These are phyloP conservation scores for Paulownia fortunei DNA, from an alignment of 257 asterid genomes.

Conservation along the genomic window DNA sequence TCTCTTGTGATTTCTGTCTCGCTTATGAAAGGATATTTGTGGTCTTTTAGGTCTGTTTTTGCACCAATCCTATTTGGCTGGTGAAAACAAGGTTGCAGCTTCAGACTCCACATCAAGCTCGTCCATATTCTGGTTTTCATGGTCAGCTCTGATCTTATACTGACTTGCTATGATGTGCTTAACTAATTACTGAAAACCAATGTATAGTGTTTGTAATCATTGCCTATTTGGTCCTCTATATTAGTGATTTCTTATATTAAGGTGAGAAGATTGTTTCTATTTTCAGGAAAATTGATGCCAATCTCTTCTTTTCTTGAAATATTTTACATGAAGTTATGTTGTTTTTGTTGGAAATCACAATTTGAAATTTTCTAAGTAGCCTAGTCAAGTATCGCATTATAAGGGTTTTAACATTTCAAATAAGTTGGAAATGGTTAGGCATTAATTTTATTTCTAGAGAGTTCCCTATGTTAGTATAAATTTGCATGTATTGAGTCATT, in stretches of 20 bases:
- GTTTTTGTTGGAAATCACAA: not conserved
- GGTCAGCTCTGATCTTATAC: conserved; percentile 56
- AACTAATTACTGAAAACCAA: not conserved
- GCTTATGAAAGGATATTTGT: conserved; percentile 29
- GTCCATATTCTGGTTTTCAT: conserved; percentile 85
- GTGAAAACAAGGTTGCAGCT: conserved; percentile 98
- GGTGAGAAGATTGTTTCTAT: conserved; percentile 6
- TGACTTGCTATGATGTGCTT: conserved; percentile 26
- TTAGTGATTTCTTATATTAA: conserved; percentile 10
- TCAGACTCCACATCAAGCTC: conserved; percentile 81
- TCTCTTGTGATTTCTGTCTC: not conserved
- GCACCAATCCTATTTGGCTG: conserved; percentile 97
- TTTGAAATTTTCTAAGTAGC: conserved; percentile 6
- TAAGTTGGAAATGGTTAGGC: not conserved
- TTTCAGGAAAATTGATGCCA: conserved; percentile 19
- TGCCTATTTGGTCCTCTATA: conserved; percentile 13
- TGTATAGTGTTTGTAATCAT: not conserved
- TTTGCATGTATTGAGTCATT: not conserved
- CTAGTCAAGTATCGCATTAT: not conserved
- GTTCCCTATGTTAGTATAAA: not conserved
- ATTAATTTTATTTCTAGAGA: not conserved
- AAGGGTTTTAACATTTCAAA: not conserved
- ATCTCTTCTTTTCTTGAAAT: conserved; percentile 2
- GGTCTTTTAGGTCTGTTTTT: conserved; percentile 64
- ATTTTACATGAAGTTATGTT: conserved; percentile 10